Evolutionary conservation across 1,284 basidiomycete genomes (phyloP).

Genomic region (Puccinia hordei): DNA sequence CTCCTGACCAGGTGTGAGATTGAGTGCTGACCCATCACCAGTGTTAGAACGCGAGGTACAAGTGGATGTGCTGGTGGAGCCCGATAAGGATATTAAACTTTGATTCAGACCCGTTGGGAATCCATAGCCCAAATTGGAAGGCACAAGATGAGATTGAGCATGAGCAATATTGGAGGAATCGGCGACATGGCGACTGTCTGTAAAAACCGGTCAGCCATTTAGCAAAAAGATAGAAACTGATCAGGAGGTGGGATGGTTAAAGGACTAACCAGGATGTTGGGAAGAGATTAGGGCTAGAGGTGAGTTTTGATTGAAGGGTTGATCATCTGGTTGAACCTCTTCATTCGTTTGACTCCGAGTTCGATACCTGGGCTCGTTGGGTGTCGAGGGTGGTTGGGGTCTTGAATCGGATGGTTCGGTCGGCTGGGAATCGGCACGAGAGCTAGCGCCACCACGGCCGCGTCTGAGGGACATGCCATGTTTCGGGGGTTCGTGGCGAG

Average conservation of each 20-base stretch:
- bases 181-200: not conserved
- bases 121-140: constrained; percentile 35
- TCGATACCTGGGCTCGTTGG: constrained; percentile 27
- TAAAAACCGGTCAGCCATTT: not conserved
- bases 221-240: not conserved
- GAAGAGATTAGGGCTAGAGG: not conserved
- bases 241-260: not conserved
- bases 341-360: constrained; percentile 48
- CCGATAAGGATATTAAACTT: constrained; percentile 32
- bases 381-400: constrained; percentile 16
- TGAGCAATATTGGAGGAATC: not conserved
- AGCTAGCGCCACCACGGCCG: constrained; percentile 26
- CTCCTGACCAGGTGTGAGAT: constrained; percentile 28
- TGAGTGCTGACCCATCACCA: constrained; percentile 1
- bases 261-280: constrained; percentile 12
- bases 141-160: not conserved
- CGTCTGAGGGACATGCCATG: constrained; percentile 49
- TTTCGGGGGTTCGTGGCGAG: constrained; percentile 38
- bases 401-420: constrained; percentile 10
- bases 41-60: constrained; percentile 42
- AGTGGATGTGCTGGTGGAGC: constrained; percentile 48
- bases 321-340: constrained; percentile 5
- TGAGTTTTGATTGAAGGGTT: not conserved
- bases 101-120: not conserved
- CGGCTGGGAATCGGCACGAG: not conserved